Evolutionary conservation across 208 protist genomes (phyloP).

Genomic region (Leishmania guyanensis): DNA sequence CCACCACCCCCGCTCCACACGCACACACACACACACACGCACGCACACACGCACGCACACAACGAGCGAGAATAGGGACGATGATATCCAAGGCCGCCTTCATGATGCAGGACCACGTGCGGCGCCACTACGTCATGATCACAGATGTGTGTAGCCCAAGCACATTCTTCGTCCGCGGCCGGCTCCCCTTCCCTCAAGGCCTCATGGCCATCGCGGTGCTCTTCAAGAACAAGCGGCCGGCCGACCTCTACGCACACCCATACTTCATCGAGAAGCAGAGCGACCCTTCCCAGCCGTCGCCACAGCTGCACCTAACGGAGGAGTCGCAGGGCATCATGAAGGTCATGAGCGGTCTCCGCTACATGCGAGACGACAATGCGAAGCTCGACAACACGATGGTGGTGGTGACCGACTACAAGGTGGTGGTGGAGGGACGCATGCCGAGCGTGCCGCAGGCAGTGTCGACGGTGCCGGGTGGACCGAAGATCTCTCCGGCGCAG

Average conservation of each 20-base stretch:
- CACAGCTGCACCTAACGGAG: constrained; percentile 87
- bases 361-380: constrained; percentile 81
- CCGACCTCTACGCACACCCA: constrained; percentile 81
- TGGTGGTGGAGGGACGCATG: constrained; percentile 54
- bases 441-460: constrained; percentile 27
- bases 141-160: constrained; percentile 57
- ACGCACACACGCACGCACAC: not conserved
- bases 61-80: constrained; percentile 7
- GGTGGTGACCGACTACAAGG: constrained; percentile 68
- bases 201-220: constrained; percentile 57
- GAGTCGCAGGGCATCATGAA: constrained; percentile 85
- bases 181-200: constrained; percentile 72
- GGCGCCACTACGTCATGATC: constrained; percentile 63
- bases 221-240: constrained; percentile 60
- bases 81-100: constrained; percentile 87
- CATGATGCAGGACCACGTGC: constrained; percentile 86
- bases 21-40: not conserved
- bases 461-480: constrained; percentile 15
- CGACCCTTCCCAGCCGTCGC: constrained; percentile 77
- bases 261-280: constrained; percentile 91
- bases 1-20: too few relatives aligned
- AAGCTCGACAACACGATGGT: constrained; percentile 88
- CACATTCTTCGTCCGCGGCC: constrained; percentile 71
- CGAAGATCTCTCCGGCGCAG: constrained; percentile 7
- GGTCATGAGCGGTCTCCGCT: constrained; percentile 75